Evolutionary conservation across 1,284 basidiomycete species (phyloP), one percentile per base, ranked within the genome.

Genomic region (Rhodotorula sp.): DNA sequence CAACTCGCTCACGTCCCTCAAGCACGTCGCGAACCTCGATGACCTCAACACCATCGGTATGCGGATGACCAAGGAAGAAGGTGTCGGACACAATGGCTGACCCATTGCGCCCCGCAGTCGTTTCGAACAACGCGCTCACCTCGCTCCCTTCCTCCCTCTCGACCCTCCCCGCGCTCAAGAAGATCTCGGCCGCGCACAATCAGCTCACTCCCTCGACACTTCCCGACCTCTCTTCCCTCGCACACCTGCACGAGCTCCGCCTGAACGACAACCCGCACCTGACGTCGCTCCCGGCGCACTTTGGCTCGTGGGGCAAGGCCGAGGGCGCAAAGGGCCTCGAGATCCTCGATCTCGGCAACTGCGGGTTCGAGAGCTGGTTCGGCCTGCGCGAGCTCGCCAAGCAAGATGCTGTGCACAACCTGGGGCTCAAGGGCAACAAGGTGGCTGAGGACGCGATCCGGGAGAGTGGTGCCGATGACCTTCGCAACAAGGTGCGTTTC

Each of bases 121-220:
- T 75, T 27, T 76, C 75, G 12, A 70, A 76, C 71, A 76, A 76
- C 67, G 21, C 59, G 8, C 66, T 76, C 59, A 67, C 66, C 55
- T 62, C 69, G 7, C 73, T 76, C 46, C 75, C 75, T 2, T 27
- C 64, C 10, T 60, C 74, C 7, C 73, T 76, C 41, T 49, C 68
- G 2, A 71, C 68, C 46, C 71, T 76, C 23, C 68, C 68, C 9
- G 49, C 67, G 17, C 71, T 76, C 59, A 76, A 76, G 55, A 76
- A 76, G 67, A 66, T 76, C 58, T 73, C 75, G 19, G 73, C 75
- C 14, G 65, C 73, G 21, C 75, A 76, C 65, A 76, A 76, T 54
- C 63, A 45, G 16, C 75, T 76, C 56, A 64, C 68, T 34, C 34
- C 64, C 1, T 14, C 64, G 44, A 56, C 64, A 2, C 67, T 76